Base-by-base conservation (phyloP, 192 early-diverging fungal genomes). In the Podila clonocystis region DNA sequence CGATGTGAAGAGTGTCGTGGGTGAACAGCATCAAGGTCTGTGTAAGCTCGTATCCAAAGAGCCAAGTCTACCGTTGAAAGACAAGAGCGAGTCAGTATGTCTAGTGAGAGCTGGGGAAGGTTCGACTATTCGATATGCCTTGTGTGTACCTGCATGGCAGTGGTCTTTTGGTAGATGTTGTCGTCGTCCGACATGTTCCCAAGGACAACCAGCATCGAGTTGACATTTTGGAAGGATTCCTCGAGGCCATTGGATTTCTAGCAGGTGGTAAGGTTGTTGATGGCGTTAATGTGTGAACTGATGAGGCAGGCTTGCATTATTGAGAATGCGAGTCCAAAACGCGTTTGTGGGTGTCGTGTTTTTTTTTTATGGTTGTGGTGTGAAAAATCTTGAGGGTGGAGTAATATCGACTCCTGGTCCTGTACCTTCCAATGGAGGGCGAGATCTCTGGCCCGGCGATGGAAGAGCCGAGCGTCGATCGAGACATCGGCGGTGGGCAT, bases 21-120 rank as follows among this genome's bases (percentile, higher is more conserved):
- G 93, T 93, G 49, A 97, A 85, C 38, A 96, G 62, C 22, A 95
- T 89, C 28, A 97, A 79, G 7, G 95, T 95, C 65, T 98, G 94
- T 3, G 92, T 88, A 67, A 97, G 94, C 76, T 98, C 97, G 70
- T 96, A 94, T 49, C 96, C 96, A 52, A 97, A 87, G 62, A 97
- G 87, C 97, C 97, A 99, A 58, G 90, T 91, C 91, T 99, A 85
- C 34, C 19, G 19, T 49, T n/a, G 17, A 49, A 45, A 15, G 11
- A 49, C 36, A 12, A 31, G 12, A 33, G 6, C 26, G 28, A 26
- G 6, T 45, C 28, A 50, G 9, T 6, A 29, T 19, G 57, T 38
- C 45, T n/a, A 9, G 33, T 8, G 19, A 30, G 63, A 34, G 11
- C 38, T n/a, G 9, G 4, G 58, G 29, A 38, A 11, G 17, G 52